phyloP scores from a whole-genome alignment of 2,329 filamentous ascomycete genomes.

The Sporothrix sp. region DNA sequence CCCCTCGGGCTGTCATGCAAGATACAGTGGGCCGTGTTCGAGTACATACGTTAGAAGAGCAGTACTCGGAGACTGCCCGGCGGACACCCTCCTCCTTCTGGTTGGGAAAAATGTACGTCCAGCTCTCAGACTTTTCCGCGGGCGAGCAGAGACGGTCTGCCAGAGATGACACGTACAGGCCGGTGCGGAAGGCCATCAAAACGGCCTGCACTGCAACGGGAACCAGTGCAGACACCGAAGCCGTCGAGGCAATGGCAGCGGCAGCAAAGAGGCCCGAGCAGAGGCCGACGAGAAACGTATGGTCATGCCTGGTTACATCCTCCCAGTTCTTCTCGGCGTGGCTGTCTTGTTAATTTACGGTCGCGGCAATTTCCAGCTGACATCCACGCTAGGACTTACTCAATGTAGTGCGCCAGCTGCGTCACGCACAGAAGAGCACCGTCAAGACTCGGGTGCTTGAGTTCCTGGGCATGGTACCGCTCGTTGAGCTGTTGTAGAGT shows the following conservation, averaged over 20 bases:
- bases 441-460: constrained; percentile 53
- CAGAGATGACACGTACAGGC: constrained; percentile 43
- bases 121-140: constrained; percentile 43
- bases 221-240: constrained; percentile 51
- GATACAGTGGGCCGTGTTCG: too few relatives aligned
- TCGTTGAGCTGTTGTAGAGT: constrained; percentile 56
- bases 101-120: constrained; percentile 57
- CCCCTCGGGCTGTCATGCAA: not conserved
- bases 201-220: constrained; percentile 54
- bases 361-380: not conserved
- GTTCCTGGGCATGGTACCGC: constrained; percentile 46
- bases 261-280: constrained; percentile 63
- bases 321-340: constrained; percentile 45
- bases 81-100: constrained; percentile 42
- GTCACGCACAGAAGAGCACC: constrained; percentile 54
- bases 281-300: constrained; percentile 51
- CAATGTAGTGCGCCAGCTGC: constrained; percentile 60
- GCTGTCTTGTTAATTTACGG: constrained; percentile 29
- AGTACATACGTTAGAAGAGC: constrained; percentile 42
- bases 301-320: constrained; percentile 38
- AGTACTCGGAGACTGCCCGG: constrained; percentile 46
- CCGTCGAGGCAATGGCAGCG: constrained; percentile 54
- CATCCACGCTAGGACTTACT: constrained; percentile 38
- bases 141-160: constrained; percentile 36
- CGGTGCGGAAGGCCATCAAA: constrained; percentile 56